phyloP scores from a whole-genome alignment of 495 filamentous ascomycete species.

The Neurospora sp. region DNA sequence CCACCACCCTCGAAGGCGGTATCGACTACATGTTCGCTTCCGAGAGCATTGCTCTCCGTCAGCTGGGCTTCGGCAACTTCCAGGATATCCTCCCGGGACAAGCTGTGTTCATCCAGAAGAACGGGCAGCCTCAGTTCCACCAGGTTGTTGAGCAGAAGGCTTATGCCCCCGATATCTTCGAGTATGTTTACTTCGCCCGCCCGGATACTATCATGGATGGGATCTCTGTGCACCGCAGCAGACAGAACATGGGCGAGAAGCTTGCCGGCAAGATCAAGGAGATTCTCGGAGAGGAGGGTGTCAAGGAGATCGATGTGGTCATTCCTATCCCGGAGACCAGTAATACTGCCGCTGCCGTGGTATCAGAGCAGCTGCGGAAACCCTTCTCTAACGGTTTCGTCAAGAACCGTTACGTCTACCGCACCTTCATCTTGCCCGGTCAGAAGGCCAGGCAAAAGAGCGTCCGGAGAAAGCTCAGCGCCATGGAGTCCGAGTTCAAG shows the following conservation, averaged over 20 bases:
- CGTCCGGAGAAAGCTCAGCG: constrained; percentile 67
- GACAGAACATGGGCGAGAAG: constrained; percentile 87
- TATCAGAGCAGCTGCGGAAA: constrained; percentile 67
- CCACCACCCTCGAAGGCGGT: constrained; percentile 48
- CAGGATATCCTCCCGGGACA: constrained; percentile 80
- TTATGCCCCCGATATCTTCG: constrained; percentile 92
- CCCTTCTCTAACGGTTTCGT: constrained; percentile 68
- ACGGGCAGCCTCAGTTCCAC: constrained; percentile 59
- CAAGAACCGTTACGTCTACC: constrained; percentile 94
- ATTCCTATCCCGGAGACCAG: constrained; percentile 32
- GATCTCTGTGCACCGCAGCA: constrained; percentile 78
- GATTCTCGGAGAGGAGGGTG: constrained; percentile 59
- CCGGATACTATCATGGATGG: constrained; percentile 89
- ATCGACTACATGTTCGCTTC: constrained; percentile 96
- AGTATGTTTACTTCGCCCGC: constrained; percentile 78
- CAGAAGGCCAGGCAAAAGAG: constrained; percentile 76
- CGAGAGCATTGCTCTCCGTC: constrained; percentile 85
- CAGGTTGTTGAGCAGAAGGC: constrained; percentile 62
- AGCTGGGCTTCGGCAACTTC: constrained; percentile 76
- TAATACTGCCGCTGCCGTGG: constrained; percentile 72
- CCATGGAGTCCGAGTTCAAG: constrained; percentile 80
- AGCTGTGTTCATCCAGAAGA: constrained; percentile 89
- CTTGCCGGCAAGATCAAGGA: constrained; percentile 69
- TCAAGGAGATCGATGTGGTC: constrained; percentile 75
- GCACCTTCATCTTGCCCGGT: constrained; percentile 91